Base-by-base conservation (phyloP, 306 rosid species). In the Glycine soja region DNA sequence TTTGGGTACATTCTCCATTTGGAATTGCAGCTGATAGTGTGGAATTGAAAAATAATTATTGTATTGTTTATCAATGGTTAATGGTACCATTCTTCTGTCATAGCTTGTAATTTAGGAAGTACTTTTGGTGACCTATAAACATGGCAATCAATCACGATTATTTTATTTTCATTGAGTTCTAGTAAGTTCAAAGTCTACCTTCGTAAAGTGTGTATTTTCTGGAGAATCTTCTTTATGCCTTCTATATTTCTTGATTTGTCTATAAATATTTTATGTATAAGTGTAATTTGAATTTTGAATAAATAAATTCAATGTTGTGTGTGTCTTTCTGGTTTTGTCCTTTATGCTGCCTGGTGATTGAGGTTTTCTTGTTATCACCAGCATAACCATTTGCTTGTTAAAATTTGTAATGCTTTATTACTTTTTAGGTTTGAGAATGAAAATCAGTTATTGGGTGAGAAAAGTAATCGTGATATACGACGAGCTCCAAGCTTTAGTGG, bases 401-500 rank as follows among this genome's bases (percentile, higher is more conserved):
- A 74, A 72, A 69, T 54, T 64, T 70, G 53, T 71, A 51, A 81
- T 76, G 47, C 40, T 79, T 63, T 59, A 46, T 84, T 75, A 46
- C 30, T 82, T 85, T 84, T 38, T 65, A 96, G 99, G 98, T 76
- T 45, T 84, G 97, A 90, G 88, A 87, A 81, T 76, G 99, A 89
- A 79, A 88, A 69, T 64, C 95, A 74, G 79, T 80, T 78, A 58
- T 45, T 54, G 15, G 58, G 83, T 40, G 98, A 92, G 82, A 96
- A 83, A 87, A 78, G 14, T 67, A 82, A 73, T 75, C 88, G 88
- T 14, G 94, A 95, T 73, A 85, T 88, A 50, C 87, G 95, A 32
- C 92, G 93, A 79, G 86, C 91, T 66, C 95, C 99, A 68, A 96
- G 90, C 92, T 88, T 96, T 84, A 96, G 99, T 87, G 99, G 99